phyloP scores from a whole-genome alignment of 176 grass and related monocot species.

The Calamus simplicifolius region DNA sequence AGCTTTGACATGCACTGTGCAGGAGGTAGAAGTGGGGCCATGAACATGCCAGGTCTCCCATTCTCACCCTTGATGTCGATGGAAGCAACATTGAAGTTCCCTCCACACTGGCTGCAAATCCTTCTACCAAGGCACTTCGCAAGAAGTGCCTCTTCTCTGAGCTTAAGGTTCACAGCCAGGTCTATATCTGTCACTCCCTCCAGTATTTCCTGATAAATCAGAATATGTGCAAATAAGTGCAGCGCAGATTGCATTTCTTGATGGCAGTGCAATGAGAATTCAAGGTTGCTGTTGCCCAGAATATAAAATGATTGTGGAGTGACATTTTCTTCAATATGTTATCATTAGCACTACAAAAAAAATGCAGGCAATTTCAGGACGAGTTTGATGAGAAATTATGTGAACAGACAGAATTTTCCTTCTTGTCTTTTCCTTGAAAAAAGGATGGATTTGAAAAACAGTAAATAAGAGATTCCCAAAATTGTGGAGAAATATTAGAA shows the following conservation, averaged over 20 bases:
- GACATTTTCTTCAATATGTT: too few species aligned
- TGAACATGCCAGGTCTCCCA: conserved; percentile 60
- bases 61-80: conserved; percentile 84
- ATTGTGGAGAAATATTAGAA: too few species aligned
- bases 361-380: too few species aligned
- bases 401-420: too few species aligned
- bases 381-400: too few species aligned
- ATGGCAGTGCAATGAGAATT: too few species aligned
- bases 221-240: neutral
- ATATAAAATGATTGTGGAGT: too few species aligned
- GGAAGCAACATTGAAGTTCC: conserved; percentile 80
- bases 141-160: conserved; percentile 67
- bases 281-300: too few species aligned
- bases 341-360: too few species aligned
- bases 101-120: conserved; percentile 82
- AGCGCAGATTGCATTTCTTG: neutral
- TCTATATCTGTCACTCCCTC: conserved; percentile 90
- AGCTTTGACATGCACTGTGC: conserved; percentile 58
- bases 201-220: conserved; percentile 68
- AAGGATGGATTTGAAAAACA: too few species aligned
- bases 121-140: conserved; percentile 93
- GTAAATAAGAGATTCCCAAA: too few species aligned
- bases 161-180: conserved; percentile 77
- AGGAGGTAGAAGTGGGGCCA: conserved; percentile 82
- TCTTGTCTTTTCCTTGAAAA: too few species aligned